Evolutionary conservation across 257 asterid species (phyloP), one percentile per base, ranked within the genome.

Genomic region (Ilex aquifolium): DNA sequence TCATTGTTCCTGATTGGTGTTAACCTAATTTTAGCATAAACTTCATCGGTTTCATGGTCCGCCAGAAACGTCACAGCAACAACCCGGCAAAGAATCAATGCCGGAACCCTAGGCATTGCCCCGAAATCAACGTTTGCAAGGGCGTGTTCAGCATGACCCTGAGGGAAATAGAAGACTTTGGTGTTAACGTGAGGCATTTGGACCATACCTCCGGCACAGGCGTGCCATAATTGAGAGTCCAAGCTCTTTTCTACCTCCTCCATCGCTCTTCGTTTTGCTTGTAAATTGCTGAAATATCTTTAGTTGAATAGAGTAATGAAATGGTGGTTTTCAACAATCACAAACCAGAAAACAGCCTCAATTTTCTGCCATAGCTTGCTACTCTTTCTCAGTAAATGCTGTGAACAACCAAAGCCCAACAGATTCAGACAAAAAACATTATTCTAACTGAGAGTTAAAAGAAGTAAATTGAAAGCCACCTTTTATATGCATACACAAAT

Each of bases 191-290:
- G 71, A 44, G 88, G 88, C 74, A 82, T 68, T 54, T 74, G 85
- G 44, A 76, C 75, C 82, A 76, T 71, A 30, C 74, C 80, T 21
- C 88, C 88, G 11, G 88, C 88, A 56, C 85, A 79, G 14, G 82
- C 85, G 54, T 82, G 82, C 88, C 88, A 82, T 44, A 82, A 52
- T 65, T 76, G 73, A 2, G 85, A 67, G 66, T 79, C 80, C 83
- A 82, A 63, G 49, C 65, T 64, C 69, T 72, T 76, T 66, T 78
- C 63, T 27, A 40, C 72, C 56, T 44, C 39, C 60, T 72, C 76
- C 49, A 66, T 67, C 80, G 64, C 64, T 16, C 40, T 51, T 9
- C 29, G 30, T 44, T 31, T 40, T 52, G 40, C 3, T 51, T 39
- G 7, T 54, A 4, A 36, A 36, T 36, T 2, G 42, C 42, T 0